Evolutionary conservation across 1,139 yeast species (phyloP), one percentile per base, ranked within the genome.

Genomic region (Meyerozyma smithsonii): DNA sequence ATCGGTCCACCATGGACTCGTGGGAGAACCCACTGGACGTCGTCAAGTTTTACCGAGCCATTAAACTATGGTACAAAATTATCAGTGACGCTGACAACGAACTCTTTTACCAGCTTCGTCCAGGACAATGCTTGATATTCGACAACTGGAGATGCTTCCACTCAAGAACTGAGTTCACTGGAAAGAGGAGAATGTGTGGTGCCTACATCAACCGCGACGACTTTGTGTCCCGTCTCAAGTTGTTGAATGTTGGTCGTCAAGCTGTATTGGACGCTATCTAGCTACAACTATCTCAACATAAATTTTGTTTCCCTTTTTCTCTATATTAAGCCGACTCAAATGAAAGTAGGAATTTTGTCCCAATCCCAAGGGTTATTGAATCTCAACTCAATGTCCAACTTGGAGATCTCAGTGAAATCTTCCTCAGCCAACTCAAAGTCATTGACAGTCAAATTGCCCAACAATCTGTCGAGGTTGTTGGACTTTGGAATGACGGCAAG

Each of bases 291-390:
- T 5, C 8, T 26, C 30, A 25, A 26, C 30, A 26, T 26, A 26
- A 26, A 26, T 26, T 26, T 26, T 23, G 12, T 11, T 3, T 7
- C 11, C 6, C 7, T n/a, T 30, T n/a, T 18, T 10, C 11, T n/a
- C 7, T n/a, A 16, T n/a, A 10, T 10, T 30, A 30, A 25, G 33
- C 21, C 38, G 14, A 23, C 15, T 44, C 57, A 63, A 36, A 46
- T 56, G 47, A 78, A 77, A 45, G 71, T 72, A 43, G 83, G 81
- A 50, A 72, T 66, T 47, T 71, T 66, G 49, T 74, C 75, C 94
- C 94, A 85, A 52, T 69, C 78, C 77, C 81, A 81, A 46, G 96
- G 95, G 59, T 88, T 87, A 62, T 88, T 88, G 70, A 88, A 87
- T 66, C 96, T 79, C 51, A 87, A 70, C 52, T 74, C 73, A 48